Evolutionary conservation across 2,329 filamentous ascomycete species (phyloP), one percentile per base, ranked within the genome.

Genomic region (Alternaria infectoria): DNA sequence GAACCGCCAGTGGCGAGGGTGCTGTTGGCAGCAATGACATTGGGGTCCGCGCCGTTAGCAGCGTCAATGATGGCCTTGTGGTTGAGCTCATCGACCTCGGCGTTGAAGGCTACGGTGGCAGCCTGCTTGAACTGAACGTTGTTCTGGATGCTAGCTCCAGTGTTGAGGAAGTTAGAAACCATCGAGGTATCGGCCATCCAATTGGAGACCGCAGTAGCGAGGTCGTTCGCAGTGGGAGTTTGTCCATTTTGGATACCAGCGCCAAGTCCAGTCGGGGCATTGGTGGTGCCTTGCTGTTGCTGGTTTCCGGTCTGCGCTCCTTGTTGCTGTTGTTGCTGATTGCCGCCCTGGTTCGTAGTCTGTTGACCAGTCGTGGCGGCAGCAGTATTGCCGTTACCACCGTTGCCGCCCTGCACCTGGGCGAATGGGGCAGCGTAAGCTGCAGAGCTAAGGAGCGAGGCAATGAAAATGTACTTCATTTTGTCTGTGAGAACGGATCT

Each of bases 121-220:
- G 77, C 77, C 54, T 76, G 73, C 68, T 77, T 79, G 72, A 80
- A 80, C 8, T 69, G 67, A 13, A 69, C 69, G 51, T 77, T 74
- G 69, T 79, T 79, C 65, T 71, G 68, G 58, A 78, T 78, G 67
- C 57, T 69, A 15, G 64, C 59, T 40, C 77, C 78, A 5, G 66
- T 75, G 70, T 79, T 77, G 49, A 77, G 66, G 71, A 80, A 80
- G 70, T 74, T 74, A 60, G 77, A 79, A 15, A 80, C 78, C 71
- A 79, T 79, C 19, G 74, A 76, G 21, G 78, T 80, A 30, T 80
- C 78, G 45, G 77, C 74, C 70, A 66, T 63, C 78, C 78, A 80
- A 68, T 79, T 79, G 45, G 75, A 66, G 57, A 79, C 76, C 28
- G 78, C 78, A 32, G 74, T 78, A 23, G 76, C 74, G 50, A 78